Conservation (phyloP, 2,329 filamentous ascomycete species). For the Lasiodiplodia sp. region DNA sequence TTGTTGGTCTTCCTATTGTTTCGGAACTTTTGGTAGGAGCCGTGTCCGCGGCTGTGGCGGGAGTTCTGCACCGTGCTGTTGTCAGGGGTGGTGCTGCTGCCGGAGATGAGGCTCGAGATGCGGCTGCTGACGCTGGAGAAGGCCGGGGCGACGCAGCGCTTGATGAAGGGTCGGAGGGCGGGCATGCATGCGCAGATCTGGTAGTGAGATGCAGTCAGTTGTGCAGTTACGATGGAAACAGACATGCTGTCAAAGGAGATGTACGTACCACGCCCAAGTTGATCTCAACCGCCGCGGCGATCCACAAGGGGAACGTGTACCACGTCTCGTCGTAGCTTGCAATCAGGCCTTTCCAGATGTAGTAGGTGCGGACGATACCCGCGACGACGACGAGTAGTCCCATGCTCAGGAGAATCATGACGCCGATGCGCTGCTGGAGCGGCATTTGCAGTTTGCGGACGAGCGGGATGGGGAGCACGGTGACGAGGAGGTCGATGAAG, state of each 20-base stretch:
- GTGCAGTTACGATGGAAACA: neutral
- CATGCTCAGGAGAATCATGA: constrained; percentile 49
- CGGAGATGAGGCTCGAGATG: constrained; percentile 12
- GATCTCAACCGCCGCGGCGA: constrained; percentile 56
- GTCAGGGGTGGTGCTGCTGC: neutral
- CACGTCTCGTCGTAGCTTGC: constrained; percentile 54
- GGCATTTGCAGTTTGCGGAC: constrained; percentile 54
- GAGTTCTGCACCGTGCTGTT: neutral
- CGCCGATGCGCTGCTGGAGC: constrained; percentile 48
- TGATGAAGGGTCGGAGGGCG: constrained; percentile 42
- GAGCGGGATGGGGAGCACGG: constrained; percentile 53
- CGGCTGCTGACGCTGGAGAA: constrained; percentile 5
- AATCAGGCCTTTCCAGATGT: constrained; percentile 52
- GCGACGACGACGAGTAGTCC: constrained; percentile 53
- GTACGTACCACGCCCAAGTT: constrained; percentile 57
- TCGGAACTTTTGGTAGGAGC: constrained; percentile 11
- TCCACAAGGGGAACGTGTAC: constrained; percentile 56
- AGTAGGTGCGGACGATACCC: constrained; percentile 54
- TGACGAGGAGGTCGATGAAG: constrained; percentile 52
- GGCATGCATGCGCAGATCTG: constrained; percentile 50
- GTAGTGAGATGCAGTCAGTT: neutral
- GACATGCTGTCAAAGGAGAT: too few species aligned
- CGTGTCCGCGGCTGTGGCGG: neutral
- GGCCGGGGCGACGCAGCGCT: constrained; percentile 11
- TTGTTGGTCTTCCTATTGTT: neutral